Evolutionary conservation across 2,329 filamentous ascomycete species (phyloP).

Genomic region (Venturiaceae sp.): DNA sequence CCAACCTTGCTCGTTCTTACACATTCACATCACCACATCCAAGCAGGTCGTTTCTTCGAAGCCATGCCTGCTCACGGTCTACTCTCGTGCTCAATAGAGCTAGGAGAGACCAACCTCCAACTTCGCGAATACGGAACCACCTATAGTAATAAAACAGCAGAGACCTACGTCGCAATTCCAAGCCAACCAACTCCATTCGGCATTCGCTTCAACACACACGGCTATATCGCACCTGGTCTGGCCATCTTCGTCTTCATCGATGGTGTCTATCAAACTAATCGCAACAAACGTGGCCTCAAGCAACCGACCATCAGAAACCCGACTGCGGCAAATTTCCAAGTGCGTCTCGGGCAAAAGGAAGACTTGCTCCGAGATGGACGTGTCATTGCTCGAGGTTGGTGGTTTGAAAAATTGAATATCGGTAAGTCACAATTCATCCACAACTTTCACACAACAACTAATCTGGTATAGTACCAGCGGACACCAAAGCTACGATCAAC

Average conservation of each 20-base stretch:
- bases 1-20: background rate
- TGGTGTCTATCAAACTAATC: conserved; percentile 48
- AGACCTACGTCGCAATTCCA: conserved; percentile 42
- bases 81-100: conserved; percentile 41
- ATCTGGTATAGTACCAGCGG: conserved; percentile 23
- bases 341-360: conserved; percentile 44
- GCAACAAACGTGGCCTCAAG: conserved; percentile 36
- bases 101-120: conserved; percentile 28
- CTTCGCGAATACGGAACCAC: conserved; percentile 40
- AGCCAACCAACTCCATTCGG: conserved; percentile 34
- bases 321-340: conserved; percentile 30
- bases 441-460: conserved; percentile 9
- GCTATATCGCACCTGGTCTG: conserved; percentile 43
- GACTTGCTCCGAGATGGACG: conserved; percentile 33
- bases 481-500: conserved; percentile 23
- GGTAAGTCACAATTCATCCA: conserved; percentile 23
- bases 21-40: background rate
- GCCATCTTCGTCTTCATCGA: conserved; percentile 48
- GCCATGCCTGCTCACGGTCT: conserved; percentile 45
- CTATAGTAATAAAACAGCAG: conserved; percentile 43
- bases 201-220: conserved; percentile 37
- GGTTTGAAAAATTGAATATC: conserved; percentile 39
- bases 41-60: background rate
- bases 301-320: conserved; percentile 16
- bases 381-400: conserved; percentile 44